Evolutionary conservation across 208 protist genomes (phyloP).

Genomic region (Acanthamoeba castellanii): DNA sequence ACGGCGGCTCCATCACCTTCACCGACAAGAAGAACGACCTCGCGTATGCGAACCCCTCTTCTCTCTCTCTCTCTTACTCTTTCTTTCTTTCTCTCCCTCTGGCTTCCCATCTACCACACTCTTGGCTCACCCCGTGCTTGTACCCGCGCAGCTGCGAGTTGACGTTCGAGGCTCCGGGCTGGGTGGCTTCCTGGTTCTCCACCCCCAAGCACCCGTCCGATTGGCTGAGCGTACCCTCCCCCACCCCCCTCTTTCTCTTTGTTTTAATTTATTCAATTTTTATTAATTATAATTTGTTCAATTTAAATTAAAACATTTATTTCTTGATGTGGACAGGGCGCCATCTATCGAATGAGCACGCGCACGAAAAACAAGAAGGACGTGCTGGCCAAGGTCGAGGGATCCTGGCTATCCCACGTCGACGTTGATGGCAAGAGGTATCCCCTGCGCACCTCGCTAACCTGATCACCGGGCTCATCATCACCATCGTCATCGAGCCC

Average conservation of each 20-base stretch:
- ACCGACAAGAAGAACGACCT: slow-evolving; percentile 51
- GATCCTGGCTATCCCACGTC: slow-evolving; percentile 69
- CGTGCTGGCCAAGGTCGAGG: slow-evolving; percentile 20
- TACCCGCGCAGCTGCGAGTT: background rate
- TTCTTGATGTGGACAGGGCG: background rate
- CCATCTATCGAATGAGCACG: slow-evolving; percentile 10
- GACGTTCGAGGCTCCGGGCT: background rate
- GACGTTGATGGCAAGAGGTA: slow-evolving; percentile 65
- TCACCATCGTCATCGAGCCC: no score
- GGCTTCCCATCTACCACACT: no score
- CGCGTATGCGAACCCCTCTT: background rate
- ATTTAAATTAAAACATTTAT: no score
- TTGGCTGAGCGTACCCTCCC: background rate
- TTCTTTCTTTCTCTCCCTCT: background rate
- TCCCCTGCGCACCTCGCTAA: background rate
- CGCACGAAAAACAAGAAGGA: slow-evolving; percentile 51
- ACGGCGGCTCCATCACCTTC: background rate
- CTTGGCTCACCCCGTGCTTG: no score
- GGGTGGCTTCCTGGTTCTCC: background rate
- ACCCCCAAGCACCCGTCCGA: slow-evolving; percentile 39
- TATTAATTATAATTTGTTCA: background rate
- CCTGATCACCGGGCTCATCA: slow-evolving; percentile 34
- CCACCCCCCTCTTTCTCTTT: no score
- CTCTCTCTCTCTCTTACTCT: background rate
- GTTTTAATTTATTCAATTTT: no score